Conservation (phyloP, 192 early-diverging fungal species). For the Radiomyces spectabilis region DNA sequence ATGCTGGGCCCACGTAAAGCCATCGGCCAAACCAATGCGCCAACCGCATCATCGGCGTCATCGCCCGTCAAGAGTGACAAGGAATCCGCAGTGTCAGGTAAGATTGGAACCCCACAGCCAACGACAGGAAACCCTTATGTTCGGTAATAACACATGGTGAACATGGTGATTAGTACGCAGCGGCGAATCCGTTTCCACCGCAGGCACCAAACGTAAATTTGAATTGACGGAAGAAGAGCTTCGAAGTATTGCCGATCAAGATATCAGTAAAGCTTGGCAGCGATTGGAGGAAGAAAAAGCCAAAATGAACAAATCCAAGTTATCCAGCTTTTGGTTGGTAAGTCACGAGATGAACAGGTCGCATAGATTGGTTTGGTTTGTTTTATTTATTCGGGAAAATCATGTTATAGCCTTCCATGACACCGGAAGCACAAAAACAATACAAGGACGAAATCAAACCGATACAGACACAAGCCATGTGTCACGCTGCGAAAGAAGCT, state of each 20-base stretch:
- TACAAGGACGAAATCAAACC: conserved; percentile 40
- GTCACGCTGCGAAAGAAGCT: conserved; percentile 51
- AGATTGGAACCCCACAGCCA: no score
- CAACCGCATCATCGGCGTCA: not conserved
- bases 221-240: conserved; percentile 20
- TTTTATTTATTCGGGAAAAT: not conserved
- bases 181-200: no score
- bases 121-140: no score
- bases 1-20: conserved; percentile 23
- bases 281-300: conserved; percentile 26
- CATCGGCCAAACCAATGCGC: not conserved
- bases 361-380: not conserved
- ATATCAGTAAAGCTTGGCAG: conserved; percentile 18
- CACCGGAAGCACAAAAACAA: conserved; percentile 51
- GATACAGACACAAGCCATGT: conserved; percentile 51
- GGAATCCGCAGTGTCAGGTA: no score
- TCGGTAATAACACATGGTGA: no score
- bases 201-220: conserved; percentile 28
- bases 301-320: conserved; percentile 30
- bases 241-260: conserved; percentile 19
- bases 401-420: conserved; percentile 55
- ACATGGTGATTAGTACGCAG: no score
- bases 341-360: not conserved
- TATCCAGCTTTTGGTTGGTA: conserved; percentile 72
- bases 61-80: no score